phyloP scores from a whole-genome alignment of 148 eudicot genomes.

The Chenopodium quinoa region DNA sequence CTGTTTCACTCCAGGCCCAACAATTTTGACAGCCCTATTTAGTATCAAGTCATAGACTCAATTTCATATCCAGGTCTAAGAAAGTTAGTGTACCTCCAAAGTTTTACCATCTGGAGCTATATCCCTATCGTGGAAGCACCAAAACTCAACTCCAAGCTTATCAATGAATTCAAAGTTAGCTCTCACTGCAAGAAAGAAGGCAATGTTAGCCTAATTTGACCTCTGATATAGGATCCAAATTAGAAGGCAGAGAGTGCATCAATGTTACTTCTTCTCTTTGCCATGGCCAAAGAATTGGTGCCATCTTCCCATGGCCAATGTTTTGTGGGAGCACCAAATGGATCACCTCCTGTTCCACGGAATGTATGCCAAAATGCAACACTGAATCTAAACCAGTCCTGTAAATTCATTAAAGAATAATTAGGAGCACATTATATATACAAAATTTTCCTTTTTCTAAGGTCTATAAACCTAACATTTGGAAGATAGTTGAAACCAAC shows the following conservation, averaged over 20 bases:
- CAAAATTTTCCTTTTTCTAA: not conserved
- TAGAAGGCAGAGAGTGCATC: not conserved
- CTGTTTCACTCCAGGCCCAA: not conserved
- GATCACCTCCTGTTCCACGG: slow-evolving; percentile 96
- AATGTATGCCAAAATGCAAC: slow-evolving; percentile 99
- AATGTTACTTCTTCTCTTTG: slow-evolving; percentile 89
- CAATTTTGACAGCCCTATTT: not conserved
- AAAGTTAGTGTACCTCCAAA: slow-evolving; percentile 51
- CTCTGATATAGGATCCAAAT: not conserved
- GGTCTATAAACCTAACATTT: not conserved
- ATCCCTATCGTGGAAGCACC: slow-evolving; percentile 99
- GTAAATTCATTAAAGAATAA: not conserved
- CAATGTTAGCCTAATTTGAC: not conserved
- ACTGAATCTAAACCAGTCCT: slow-evolving; percentile 99
- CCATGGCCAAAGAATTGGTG: slow-evolving; percentile 88
- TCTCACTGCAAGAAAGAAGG: slow-evolving; percentile 59
- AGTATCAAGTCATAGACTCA: not conserved
- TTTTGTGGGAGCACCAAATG: slow-evolving; percentile 91
- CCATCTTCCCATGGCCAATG: slow-evolving; percentile 99
- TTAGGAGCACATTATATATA: not conserved
- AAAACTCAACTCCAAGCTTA: slow-evolving; percentile 90
- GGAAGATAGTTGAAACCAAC: slow-evolving; percentile 29
- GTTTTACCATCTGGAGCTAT: slow-evolving; percentile 93
- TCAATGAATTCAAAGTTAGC: slow-evolving; percentile 92
- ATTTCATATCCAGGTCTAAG: not conserved